Evolutionary conservation across 257 asterid species (phyloP), one percentile per base, ranked within the genome.

Genomic region (Nicotiana attenuata): DNA sequence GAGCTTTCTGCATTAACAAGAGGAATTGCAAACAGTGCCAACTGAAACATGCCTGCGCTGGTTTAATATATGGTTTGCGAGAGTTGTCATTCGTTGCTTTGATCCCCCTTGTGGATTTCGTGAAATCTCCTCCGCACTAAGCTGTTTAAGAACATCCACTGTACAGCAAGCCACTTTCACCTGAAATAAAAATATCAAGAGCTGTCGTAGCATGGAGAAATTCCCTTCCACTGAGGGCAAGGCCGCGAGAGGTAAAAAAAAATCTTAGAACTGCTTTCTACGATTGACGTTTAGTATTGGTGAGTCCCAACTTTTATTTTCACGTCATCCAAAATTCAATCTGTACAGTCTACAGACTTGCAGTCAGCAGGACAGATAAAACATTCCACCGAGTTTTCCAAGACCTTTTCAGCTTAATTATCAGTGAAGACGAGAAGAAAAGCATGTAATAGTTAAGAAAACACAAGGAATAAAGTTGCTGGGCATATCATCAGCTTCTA

Each of bases 121-220:
- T 80, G 88, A 96, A 77, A 94, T 93, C 87, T 94, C 99, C 89
- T 89, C 99, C 7, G 98, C 98, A 85, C 98, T 93, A 19, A 96
- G 97, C 61, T 96, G 99, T 83, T 96, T 96, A 50, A 94, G 90
- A 79, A 94, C 90, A 87, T 96, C 99, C 24, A 90, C 94, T 1
- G 98, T 88, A 92, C 95, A 88, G 87, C 95, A 92, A 84, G 97
- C 97, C 77, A 96, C 87, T 61, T 93, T 90, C 81, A 94, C 93
- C 98, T 96, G 89, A 81, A 86, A 55, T 78, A 71, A 84, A 80
- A 75, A 26, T 67, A 64, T 73, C 64, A 24, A 81, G 67, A 83
- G 80, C 80, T 33, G n/a, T 64, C 61, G 65, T 19, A 38, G 68
- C 80, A 78, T 75, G 52, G 26, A 22, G 61, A 47, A 61, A 57